Evolutionary conservation across 2,329 filamentous ascomycete species (phyloP), one percentile per base, ranked within the genome.

Genomic region (Nothopassalora personata): DNA sequence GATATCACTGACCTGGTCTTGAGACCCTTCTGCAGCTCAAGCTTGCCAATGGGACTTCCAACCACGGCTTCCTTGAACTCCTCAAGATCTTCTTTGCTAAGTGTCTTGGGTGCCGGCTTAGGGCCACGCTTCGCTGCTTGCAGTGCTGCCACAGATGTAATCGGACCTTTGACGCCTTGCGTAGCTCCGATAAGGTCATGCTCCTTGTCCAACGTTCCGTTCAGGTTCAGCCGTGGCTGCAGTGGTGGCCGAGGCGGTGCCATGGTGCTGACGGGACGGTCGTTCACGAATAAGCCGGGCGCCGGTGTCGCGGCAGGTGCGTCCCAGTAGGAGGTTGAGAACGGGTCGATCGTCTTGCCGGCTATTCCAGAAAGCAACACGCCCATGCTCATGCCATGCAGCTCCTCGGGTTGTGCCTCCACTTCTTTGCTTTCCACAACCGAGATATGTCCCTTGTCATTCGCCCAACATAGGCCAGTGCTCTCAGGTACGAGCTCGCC

Each of bases 381-480:
- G 10, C 63, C 67, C 54, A 72, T 66, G 5, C 67, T 59, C 67
- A 72, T 71, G 23, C 64, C 68, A 15, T 59, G 55, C 62, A 72
- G 59, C 53, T 61, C 61, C 59, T 84, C 71, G 18, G 64, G 60
- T 43, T 63, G 64, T 33, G 59, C 60, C 5, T 63, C 57, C 18
- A 59, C 60, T 23, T 81, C 77, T 13, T 76, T 72, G 75, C 81
- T 80, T 1, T 78, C 75, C 67, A 68, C 57, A 2, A 61, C 73
- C 8, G 51, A 46, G 80, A 64, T 73, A 79, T 68, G 71, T 80
- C 64, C 75, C 73, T 53, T 78, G 76, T 71, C 72, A 69, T 88
- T 82, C 69, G 96, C 90, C 83, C 91, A 99, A 71, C 88, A 94
- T 9, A 97, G 76, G 0, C 93, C 94, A 3, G 86, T 90, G 70